Conservation (phyloP, 495 filamentous ascomycete genomes). For the Chaetomidium leptoderma region DNA sequence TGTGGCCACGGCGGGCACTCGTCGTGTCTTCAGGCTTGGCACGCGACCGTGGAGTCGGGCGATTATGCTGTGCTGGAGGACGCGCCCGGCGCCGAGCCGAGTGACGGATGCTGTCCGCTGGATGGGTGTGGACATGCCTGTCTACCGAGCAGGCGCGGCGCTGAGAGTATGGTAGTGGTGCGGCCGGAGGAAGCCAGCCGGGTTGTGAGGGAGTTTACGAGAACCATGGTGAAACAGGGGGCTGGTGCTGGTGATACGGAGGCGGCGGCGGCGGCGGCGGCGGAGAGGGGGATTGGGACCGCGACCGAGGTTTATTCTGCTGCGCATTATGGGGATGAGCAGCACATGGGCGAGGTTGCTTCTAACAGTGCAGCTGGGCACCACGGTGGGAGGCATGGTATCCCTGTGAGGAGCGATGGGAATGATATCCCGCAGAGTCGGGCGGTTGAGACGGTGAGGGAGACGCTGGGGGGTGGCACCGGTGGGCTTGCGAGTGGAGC, state of each 20-base stretch:
- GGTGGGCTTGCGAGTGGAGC: not conserved
- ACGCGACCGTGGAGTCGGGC: slow-evolving; percentile 32
- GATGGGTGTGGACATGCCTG: slow-evolving; percentile 72
- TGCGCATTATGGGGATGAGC: not conserved
- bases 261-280: not conserved
- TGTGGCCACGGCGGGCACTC: slow-evolving; percentile 74
- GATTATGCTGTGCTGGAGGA: slow-evolving; percentile 12
- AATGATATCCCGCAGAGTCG: slow-evolving; percentile 48
- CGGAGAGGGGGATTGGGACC: not conserved
- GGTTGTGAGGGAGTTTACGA: slow-evolving; percentile 39
- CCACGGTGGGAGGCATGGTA: slow-evolving; percentile 16
- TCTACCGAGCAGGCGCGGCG: slow-evolving; percentile 57
- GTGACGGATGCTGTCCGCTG: slow-evolving; percentile 68
- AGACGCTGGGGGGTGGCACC: slow-evolving; percentile 32
- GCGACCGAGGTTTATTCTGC: not conserved
- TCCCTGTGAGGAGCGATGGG: slow-evolving; percentile 28
- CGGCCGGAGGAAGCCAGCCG: slow-evolving; percentile 43
- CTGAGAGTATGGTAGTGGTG: slow-evolving; percentile 34
- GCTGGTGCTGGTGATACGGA: too few relatives aligned
- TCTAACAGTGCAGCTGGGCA: not conserved
- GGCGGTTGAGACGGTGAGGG: slow-evolving; percentile 51
- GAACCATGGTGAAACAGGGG: slow-evolving; percentile 25
- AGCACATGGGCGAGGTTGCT: slow-evolving; percentile 22
- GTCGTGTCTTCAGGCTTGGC: slow-evolving; percentile 65
- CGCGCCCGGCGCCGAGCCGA: slow-evolving; percentile 41